Percentiles rank a stretch among this genome's conserved stretches.
Conservation (phyloP, 1,284 basidiomycete species). For the Ganoderma leucocontextum region DNA sequence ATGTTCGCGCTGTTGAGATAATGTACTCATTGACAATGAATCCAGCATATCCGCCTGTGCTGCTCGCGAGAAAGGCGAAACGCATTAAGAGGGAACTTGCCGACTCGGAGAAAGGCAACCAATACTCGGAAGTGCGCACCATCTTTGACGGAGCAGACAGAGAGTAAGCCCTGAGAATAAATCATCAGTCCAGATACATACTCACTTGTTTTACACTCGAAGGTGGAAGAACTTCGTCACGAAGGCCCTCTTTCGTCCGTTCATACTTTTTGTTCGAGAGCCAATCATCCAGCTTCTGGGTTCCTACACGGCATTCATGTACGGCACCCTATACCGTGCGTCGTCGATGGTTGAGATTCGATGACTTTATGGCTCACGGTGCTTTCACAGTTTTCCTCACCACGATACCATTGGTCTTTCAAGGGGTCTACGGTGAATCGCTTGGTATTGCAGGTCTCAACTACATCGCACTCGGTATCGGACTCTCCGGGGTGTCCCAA, state of each 20-base stretch:
- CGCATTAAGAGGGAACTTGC: conserved; percentile 47
- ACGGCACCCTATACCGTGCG: conserved; percentile 63
- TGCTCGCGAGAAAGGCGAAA: conserved; percentile 53
- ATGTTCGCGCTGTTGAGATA: not conserved
- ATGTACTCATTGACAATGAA: not conserved
- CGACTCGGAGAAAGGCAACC: conserved; percentile 40
- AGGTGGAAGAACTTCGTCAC: conserved; percentile 49
- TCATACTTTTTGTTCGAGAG: conserved; percentile 52
- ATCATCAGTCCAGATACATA: not conserved
- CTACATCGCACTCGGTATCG: conserved; percentile 71
- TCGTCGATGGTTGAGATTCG: conserved; percentile 10
- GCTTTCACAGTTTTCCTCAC: conserved; percentile 62
- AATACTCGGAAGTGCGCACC: conserved; percentile 36
- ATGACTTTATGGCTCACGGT: not conserved
- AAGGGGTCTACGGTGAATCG: conserved; percentile 55
- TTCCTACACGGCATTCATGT: conserved; percentile 59
- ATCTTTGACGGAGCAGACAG: conserved; percentile 38
- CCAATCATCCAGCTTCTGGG: conserved; percentile 55
- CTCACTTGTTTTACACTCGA: not conserved
- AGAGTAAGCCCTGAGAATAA: conserved; percentile 26
- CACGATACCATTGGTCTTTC: conserved; percentile 71
- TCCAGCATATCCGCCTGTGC: conserved; percentile 52
- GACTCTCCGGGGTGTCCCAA: conserved; percentile 60
- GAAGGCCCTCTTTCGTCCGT: conserved; percentile 53
- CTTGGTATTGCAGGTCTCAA: conserved; percentile 66